Evolutionary conservation across 2,329 filamentous ascomycete genomes (phyloP).

Genomic region (Penicillium hesseltinei): DNA sequence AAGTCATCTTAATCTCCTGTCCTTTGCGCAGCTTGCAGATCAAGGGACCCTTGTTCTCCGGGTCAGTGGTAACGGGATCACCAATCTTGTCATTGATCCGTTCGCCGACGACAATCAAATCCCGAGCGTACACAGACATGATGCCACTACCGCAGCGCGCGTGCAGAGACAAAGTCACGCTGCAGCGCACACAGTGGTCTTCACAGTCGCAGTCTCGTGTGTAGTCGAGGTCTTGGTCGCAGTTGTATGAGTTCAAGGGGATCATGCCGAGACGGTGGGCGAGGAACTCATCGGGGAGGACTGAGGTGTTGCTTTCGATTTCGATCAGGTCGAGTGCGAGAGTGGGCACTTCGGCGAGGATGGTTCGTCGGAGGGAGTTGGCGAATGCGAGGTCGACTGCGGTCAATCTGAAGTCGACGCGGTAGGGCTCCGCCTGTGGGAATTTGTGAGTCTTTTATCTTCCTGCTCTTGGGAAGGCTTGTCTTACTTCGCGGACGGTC

Average conservation of each 20-base stretch:
- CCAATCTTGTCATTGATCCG: conserved; percentile 74
- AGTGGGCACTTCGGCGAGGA: conserved; percentile 91
- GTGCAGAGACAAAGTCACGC: conserved; percentile 78
- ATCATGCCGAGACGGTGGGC: conserved; percentile 88
- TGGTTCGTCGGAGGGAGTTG: conserved; percentile 85
- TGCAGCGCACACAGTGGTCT: conserved; percentile 88
- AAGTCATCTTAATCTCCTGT: conserved; percentile 86
- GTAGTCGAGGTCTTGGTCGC: conserved; percentile 77
- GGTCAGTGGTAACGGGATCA: conserved; percentile 77
- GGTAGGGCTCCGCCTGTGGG: conserved; percentile 68
- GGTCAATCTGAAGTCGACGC: conserved; percentile 87
- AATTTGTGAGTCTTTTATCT: not conserved
- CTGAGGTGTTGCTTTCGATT: conserved; percentile 89
- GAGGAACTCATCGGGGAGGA: conserved; percentile 93
- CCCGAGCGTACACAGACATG: conserved; percentile 91
- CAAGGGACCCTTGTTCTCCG: conserved; percentile 75
- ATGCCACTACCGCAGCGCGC: conserved; percentile 82
- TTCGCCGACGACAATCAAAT: conserved; percentile 70
- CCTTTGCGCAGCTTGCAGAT: conserved; percentile 87
- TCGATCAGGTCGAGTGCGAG: conserved; percentile 94
- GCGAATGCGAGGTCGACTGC: conserved; percentile 88
- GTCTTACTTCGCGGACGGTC: conserved; percentile 46
- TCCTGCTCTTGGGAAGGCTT: not conserved
- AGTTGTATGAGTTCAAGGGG: conserved; percentile 79
- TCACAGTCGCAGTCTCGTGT: conserved; percentile 96